Conservation (phyloP, 495 filamentous ascomycete species). For the Sordaria brevicollis region DNA sequence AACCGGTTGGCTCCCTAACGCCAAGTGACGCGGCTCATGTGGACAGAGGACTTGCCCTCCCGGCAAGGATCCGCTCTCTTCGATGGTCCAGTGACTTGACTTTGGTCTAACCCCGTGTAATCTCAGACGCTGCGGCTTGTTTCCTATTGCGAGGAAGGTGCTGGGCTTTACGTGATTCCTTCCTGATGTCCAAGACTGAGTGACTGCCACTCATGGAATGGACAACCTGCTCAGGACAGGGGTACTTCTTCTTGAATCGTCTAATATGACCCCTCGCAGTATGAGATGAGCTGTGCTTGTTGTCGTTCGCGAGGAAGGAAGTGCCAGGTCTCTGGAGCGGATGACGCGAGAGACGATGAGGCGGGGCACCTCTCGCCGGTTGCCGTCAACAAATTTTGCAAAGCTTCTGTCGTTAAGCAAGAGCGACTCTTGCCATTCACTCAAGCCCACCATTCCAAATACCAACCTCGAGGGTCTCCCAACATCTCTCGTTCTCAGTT, state of each 20-base stretch:
- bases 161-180: neutral
- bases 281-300: neutral
- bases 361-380: neutral
- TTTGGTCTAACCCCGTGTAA: neutral
- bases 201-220: neutral
- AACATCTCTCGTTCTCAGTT: no score
- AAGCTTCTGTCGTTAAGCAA: neutral
- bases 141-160: neutral
- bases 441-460: no score
- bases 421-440: no score
- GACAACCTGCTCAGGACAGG: neutral
- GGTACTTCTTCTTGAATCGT: neutral
- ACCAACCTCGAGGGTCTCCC: no score
- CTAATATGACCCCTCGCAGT: neutral
- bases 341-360: neutral
- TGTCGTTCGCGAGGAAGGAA: neutral
- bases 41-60: neutral
- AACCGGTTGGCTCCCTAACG: neutral
- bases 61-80: neutral
- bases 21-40: neutral
- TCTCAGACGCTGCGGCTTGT: neutral
- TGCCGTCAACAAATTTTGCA: neutral
- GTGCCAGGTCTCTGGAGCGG: neutral
- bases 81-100: neutral
- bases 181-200: neutral